These are phyloP conservation scores for Blyttiomyces sp. DNA, from an alignment of 371 early-diverging fungal genomes.

Conservation along the genomic window DNA sequence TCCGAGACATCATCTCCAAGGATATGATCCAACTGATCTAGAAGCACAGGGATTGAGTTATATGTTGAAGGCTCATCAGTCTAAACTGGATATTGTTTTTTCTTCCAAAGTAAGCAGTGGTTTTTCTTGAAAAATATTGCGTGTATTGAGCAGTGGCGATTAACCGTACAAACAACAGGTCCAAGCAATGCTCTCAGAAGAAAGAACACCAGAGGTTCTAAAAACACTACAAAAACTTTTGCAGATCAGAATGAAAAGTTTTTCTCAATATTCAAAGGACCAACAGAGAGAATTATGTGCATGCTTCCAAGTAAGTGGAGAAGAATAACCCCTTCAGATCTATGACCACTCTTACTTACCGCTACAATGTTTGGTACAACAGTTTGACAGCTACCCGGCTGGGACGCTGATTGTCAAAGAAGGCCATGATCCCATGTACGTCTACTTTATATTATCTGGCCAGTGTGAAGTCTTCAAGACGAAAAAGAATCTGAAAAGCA, in stretches of 20 bases:
- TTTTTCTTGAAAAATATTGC: background rate
- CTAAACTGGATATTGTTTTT: conserved; percentile 13
- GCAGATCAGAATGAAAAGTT: conserved; percentile 4
- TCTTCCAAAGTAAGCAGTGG: conserved; percentile 1
- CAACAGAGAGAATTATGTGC: conserved; percentile 12
- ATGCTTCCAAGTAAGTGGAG: background rate
- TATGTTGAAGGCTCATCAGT: conserved; percentile 11
- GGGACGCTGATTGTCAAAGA: conserved; percentile 23
- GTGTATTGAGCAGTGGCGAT: background rate
- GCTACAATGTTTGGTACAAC: conserved; percentile 1
- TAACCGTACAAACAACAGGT: conserved; percentile 6
- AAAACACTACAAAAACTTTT: conserved; percentile 14
- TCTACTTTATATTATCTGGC: conserved; percentile 33
- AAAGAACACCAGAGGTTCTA: background rate
- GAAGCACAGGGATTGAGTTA: conserved; percentile 8
- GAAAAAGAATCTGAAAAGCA: conserved; percentile 4
- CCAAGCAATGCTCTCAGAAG: conserved; percentile 9
- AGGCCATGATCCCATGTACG: conserved; percentile 17
- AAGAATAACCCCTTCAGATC: background rate
- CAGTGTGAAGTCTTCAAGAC: conserved; percentile 22
- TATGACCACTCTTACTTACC: background rate
- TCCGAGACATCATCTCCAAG: background rate
- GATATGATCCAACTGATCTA: background rate
- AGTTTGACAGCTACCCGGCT: background rate
- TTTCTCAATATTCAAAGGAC: conserved; percentile 7